A percentile compares a stretch with the other conserved stretches of the same genome.
Evolutionary conservation across 164 flowering plant species (phyloP).

Genomic region (Nelumbo lutea): DNA sequence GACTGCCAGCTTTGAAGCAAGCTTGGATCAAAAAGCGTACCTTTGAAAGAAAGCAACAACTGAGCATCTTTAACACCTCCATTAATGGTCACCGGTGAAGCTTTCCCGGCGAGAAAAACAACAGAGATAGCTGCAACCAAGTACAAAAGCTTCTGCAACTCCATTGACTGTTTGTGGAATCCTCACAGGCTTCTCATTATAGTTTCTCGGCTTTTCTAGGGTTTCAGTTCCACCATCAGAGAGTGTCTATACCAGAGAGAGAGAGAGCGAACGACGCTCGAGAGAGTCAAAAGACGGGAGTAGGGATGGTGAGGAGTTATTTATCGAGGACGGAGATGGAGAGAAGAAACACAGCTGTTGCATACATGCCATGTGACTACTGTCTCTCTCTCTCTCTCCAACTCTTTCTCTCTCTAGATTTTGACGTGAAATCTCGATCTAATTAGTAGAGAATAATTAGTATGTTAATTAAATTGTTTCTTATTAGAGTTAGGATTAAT

Average conservation of each 20-base stretch:
- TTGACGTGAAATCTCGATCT: too few relatives aligned
- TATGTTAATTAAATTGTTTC: too few relatives aligned
- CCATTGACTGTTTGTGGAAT: neutral
- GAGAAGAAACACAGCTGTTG: slow-evolving; percentile 55
- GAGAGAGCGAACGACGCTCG: neutral
- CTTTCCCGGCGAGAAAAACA: neutral
- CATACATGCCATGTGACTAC: slow-evolving; percentile 75
- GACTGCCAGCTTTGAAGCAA: slow-evolving; percentile 46
- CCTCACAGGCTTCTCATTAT: slow-evolving; percentile 4
- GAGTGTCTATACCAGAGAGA: slow-evolving; percentile 6
- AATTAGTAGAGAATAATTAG: too few relatives aligned
- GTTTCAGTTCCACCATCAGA: slow-evolving; percentile 29
- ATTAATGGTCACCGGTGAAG: slow-evolving; percentile 7
- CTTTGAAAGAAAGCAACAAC: slow-evolving; percentile 51
- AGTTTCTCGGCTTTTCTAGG: slow-evolving; percentile 9
- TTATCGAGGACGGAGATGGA: slow-evolving; percentile 29
- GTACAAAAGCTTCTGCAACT: neutral
- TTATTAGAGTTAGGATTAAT: too few relatives aligned
- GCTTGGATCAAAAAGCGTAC: slow-evolving; percentile 29
- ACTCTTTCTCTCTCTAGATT: too few relatives aligned
- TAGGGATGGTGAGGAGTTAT: slow-evolving; percentile 43
- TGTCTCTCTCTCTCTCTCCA: too few relatives aligned
- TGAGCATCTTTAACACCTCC: slow-evolving; percentile 24
- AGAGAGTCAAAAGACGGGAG: slow-evolving; percentile 29
- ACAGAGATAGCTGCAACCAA: neutral